A percentile compares a stretch with the other conserved stretches of the same genome.
Conservation (phyloP, 2,329 filamentous ascomycete genomes). For the Hypoxylon sp. region DNA sequence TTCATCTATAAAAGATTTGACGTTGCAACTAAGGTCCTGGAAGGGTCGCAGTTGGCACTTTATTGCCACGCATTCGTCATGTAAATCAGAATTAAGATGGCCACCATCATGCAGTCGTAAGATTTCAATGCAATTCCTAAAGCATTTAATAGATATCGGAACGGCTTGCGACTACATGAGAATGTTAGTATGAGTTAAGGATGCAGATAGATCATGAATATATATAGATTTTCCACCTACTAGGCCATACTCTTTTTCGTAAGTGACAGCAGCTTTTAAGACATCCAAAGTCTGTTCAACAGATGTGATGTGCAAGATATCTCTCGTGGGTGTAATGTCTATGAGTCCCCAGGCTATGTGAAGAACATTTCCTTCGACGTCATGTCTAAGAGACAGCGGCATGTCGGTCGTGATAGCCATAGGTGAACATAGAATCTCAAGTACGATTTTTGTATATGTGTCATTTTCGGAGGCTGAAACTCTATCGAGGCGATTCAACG, state of each 20-base stretch:
- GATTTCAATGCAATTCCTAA: constrained; percentile 43
- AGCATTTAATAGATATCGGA: constrained; percentile 36
- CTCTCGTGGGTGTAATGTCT: constrained; percentile 31
- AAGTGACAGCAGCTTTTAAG: constrained; percentile 40
- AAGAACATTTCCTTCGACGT: constrained; percentile 33
- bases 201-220: background rate
- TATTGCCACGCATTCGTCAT: constrained; percentile 26
- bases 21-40: constrained; percentile 33
- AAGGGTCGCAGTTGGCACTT: constrained; percentile 35
- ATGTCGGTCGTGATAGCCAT: constrained; percentile 20
- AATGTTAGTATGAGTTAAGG: constrained; percentile 1
- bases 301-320: constrained; percentile 25
- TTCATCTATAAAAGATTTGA: constrained; percentile 38
- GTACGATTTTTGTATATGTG: constrained; percentile 40
- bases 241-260: constrained; percentile 42
- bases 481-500: constrained; percentile 28
- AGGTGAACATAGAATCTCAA: constrained; percentile 44
- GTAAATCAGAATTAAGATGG: constrained; percentile 24
- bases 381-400: constrained; percentile 25
- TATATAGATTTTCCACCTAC: constrained; percentile 27
- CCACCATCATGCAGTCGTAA: constrained; percentile 34
- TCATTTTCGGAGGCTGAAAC: constrained; percentile 30
- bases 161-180: constrained; percentile 32
- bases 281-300: constrained; percentile 38
- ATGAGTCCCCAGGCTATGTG: constrained; percentile 43